Evolutionary conservation across 2,329 filamentous ascomycete genomes (phyloP).

Genomic region (Fusarium pininemorale): DNA sequence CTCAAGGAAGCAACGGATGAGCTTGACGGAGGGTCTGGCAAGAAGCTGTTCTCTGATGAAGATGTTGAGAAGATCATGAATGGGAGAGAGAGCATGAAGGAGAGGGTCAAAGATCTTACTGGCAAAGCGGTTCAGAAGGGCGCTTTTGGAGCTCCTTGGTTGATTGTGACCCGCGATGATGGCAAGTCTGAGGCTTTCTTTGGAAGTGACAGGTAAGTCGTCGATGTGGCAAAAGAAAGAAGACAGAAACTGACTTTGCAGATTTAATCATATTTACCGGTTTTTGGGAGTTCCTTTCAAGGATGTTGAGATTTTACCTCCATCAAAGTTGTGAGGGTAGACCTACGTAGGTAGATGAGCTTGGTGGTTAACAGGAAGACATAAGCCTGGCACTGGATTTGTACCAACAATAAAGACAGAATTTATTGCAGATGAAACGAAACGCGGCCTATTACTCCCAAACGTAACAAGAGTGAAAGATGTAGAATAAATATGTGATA

Average conservation of each 20-base stretch:
- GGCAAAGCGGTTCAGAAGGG: slow-evolving; percentile 69
- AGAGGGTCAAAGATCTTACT: slow-evolving; percentile 64
- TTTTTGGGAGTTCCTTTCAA: slow-evolving; percentile 70
- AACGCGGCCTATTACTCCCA: not conserved
- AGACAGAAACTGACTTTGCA: slow-evolving; percentile 36
- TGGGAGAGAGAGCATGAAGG: slow-evolving; percentile 58
- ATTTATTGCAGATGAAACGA: not conserved
- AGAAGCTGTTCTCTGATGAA: slow-evolving; percentile 56
- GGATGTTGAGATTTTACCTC: slow-evolving; percentile 54
- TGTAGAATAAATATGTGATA: not conserved
- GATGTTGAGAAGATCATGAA: slow-evolving; percentile 66
- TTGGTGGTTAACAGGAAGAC: not conserved
- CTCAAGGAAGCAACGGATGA: slow-evolving; percentile 47
- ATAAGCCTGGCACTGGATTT: not conserved
- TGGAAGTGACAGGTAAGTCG: slow-evolving; percentile 71
- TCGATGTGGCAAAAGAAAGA: too few relatives aligned
- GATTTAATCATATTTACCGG: slow-evolving; percentile 75
- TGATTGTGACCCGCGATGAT: slow-evolving; percentile 69
- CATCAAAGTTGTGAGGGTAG: slow-evolving; percentile 49
- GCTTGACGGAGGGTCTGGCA: slow-evolving; percentile 29
- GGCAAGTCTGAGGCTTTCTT: slow-evolving; percentile 76
- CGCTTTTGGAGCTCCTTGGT: slow-evolving; percentile 82
- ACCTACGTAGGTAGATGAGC: not conserved
- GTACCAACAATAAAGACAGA: not conserved
- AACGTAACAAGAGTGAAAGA: not conserved